Conservation (phyloP, 176 grass and related monocot species). For the Stipa capillata region DNA sequence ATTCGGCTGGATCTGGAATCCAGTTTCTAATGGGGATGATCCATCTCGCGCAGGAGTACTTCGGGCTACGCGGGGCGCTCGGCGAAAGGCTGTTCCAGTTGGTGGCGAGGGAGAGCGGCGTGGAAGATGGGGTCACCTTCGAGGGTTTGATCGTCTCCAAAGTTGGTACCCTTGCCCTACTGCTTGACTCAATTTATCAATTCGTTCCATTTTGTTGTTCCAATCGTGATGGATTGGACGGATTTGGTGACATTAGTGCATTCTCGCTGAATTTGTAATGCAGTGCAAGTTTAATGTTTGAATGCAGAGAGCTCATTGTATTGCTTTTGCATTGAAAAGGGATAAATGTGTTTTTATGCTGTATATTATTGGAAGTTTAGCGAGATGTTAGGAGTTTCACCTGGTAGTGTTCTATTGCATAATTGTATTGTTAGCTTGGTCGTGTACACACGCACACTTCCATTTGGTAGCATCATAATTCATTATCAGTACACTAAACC, state of each 20-base stretch:
- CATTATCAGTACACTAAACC: neutral
- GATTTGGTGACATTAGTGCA: neutral
- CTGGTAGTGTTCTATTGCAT: neutral
- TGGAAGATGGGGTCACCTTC: slow-evolving; percentile 48
- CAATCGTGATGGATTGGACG: neutral
- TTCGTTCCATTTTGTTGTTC: neutral
- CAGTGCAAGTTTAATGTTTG: neutral
- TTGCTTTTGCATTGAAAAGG: neutral
- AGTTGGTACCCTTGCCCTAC: slow-evolving; percentile 29
- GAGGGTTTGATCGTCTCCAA: slow-evolving; percentile 73
- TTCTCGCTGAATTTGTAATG: neutral
- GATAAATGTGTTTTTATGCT: neutral
- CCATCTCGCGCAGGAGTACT: slow-evolving; percentile 52
- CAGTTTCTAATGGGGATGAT: neutral
- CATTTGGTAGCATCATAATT: neutral
- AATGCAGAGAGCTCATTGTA: neutral
- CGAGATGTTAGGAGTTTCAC: neutral
- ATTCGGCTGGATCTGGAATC: slow-evolving; percentile 5
- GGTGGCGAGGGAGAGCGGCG: slow-evolving; percentile 45
- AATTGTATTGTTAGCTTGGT: neutral
- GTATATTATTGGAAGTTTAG: neutral
- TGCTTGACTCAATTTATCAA: neutral
- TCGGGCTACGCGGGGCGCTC: slow-evolving; percentile 40
- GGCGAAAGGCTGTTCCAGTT: slow-evolving; percentile 71
- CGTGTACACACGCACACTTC: neutral